A percentile compares a stretch with the other conserved stretches of the same genome.
These are phyloP conservation scores for Scedosporium boydii DNA, from an alignment of 2,329 filamentous ascomycete genomes.

Conservation along the genomic window DNA sequence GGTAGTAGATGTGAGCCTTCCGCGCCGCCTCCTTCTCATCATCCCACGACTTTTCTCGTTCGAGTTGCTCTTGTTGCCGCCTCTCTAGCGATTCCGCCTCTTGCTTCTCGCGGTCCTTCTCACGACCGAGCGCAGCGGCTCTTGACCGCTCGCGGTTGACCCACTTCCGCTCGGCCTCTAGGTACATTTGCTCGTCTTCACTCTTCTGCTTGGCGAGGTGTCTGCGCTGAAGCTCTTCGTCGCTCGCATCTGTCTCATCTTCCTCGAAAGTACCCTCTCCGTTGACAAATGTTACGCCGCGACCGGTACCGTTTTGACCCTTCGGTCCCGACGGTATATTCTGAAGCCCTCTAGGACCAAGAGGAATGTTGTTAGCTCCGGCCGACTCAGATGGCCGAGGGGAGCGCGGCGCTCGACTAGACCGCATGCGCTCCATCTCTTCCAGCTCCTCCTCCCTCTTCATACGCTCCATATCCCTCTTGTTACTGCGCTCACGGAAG, in stretches of 20 bases:
- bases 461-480: conserved; percentile 78
- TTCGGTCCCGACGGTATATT: conserved; percentile 63
- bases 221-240: conserved; percentile 72
- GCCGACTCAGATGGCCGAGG: neutral
- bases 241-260: conserved; percentile 79
- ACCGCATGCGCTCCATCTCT: conserved; percentile 68
- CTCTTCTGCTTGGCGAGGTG: conserved; percentile 60
- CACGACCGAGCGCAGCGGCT: conserved; percentile 75
- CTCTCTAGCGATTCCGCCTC: conserved; percentile 58
- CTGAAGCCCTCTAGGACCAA: conserved; percentile 50
- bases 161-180: conserved; percentile 85
- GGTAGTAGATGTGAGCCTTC: conserved; percentile 74
- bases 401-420: conserved; percentile 38
- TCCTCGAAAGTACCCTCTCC: conserved; percentile 47
- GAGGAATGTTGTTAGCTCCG: conserved; percentile 59
- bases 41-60: conserved; percentile 62
- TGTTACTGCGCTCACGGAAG: conserved; percentile 85
- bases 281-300: conserved; percentile 61
- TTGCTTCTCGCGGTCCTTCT: conserved; percentile 69
- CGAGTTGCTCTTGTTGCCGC: conserved; percentile 61
- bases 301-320: conserved; percentile 33
- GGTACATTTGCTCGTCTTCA: conserved; percentile 71
- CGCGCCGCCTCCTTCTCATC: conserved; percentile 73
- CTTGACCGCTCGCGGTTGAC: conserved; percentile 78
- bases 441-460: conserved; percentile 89